Base-by-base conservation (phyloP, 2,329 filamentous ascomycete genomes). In the Botrytis deweyae region DNA sequence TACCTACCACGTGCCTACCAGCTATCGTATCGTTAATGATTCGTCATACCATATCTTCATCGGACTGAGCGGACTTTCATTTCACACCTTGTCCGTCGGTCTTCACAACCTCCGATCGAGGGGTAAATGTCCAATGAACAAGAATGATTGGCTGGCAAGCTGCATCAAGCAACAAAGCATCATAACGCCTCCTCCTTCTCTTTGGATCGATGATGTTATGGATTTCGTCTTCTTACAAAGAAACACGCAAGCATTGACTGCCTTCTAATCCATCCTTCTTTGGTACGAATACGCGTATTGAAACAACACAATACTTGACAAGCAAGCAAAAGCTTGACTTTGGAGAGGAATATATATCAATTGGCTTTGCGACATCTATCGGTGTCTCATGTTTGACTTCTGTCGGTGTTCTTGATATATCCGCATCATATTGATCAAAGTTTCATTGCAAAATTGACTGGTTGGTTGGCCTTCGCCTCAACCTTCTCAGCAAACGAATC, bases 71-170 rank as follows among this genome's bases (percentile, higher is more conserved):
- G 65, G 65, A 55, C 65, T 68, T 68, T 42, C 14, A 55, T 40
- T 55, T 55, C 44, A 55, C 46, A 38, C 46, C 65, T 29, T 40
- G 9, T 49, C 72, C 59, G 49, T 72, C 68, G 72, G 72, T 46
- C 6, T 29, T 68, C 29, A 22, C 20, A 70, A 73, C 46, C 46
- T 58, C 76, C 76, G 76, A 73, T 71, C 62, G 76, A 77, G 76
- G 76, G 75, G 76, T 75, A 72, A 66, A 64, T 74, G 25, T 25
- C 49, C n/a, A 55, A 42, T 40, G 69, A 59, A 67, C 18, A 7
- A 22, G 4, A 42, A 25, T 72, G 52, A 72, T 72, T 72, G 71
- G 71, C 29, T 62, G 52, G 40, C 6, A 55, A 59, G 20, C 36
- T 72, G 70, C 70, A 67, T 72, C 49, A 59, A 59, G 20, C 29